Conservation (phyloP, 495 filamentous ascomycete genomes). For the Xylaria venustula region DNA sequence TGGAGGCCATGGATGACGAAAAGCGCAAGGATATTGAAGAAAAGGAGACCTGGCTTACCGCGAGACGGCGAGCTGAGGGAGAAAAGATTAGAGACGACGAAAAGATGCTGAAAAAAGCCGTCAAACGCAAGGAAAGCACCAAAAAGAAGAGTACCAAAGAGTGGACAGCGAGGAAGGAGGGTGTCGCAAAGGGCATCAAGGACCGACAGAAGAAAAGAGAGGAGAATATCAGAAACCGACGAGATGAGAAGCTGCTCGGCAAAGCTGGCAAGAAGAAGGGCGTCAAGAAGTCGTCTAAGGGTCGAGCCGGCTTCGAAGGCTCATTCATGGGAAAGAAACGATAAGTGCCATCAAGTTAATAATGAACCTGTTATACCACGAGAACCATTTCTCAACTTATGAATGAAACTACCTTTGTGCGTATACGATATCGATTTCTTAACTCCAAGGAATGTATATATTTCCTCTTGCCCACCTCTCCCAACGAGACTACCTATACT, state of each 20-base stretch:
- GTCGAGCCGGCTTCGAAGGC: constrained; percentile 87
- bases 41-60: constrained; percentile 92
- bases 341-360: constrained; percentile 13
- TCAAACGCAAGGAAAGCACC: constrained; percentile 85
- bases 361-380: constrained; percentile 5
- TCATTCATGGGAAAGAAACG: constrained; percentile 64
- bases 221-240: constrained; percentile 79
- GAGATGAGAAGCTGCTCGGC: constrained; percentile 67
- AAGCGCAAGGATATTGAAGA: constrained; percentile 84
- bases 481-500: too few species aligned
- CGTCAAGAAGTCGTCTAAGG: constrained; percentile 55
- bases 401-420: constrained; percentile 3
- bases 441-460: too few species aligned
- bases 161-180: constrained; percentile 80
- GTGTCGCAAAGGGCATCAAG: constrained; percentile 71
- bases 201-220: constrained; percentile 85
- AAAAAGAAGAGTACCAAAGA: constrained; percentile 90
- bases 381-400: neutral
- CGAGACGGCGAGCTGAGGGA: constrained; percentile 82
- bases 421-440: neutral
- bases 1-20: constrained; percentile 67
- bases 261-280: constrained; percentile 62
- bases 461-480: too few species aligned
- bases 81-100: constrained; percentile 90
- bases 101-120: constrained; percentile 85